These are phyloP conservation scores for Claviceps africana DNA, from an alignment of 2,329 filamentous ascomycete genomes.

Conservation along the genomic window DNA sequence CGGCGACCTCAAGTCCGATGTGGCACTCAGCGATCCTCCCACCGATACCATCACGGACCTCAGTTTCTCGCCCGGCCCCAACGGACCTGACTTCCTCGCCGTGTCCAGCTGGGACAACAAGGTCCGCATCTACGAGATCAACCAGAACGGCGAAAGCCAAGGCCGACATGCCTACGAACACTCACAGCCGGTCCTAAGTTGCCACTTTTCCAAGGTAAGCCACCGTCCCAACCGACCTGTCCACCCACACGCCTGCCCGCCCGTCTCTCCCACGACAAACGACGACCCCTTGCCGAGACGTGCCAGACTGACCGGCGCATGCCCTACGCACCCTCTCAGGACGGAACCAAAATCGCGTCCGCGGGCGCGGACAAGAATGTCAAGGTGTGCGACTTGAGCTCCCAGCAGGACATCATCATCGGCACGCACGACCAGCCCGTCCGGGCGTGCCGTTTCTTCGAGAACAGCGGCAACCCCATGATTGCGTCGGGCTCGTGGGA, in stretches of 20 bases:
- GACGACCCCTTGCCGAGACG: no score
- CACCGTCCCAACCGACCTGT: not conserved
- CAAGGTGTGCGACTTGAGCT: slow-evolving; percentile 70
- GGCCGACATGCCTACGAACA: slow-evolving; percentile 80
- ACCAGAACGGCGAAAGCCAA: slow-evolving; percentile 59
- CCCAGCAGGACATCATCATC: slow-evolving; percentile 54
- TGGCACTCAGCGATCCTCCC: slow-evolving; percentile 63
- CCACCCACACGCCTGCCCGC: no score
- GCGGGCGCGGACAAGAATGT: slow-evolving; percentile 84
- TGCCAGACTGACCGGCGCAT: not conserved
- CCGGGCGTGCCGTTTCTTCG: slow-evolving; percentile 63
- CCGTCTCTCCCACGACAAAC: no score
- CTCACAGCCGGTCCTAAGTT: slow-evolving; percentile 69
- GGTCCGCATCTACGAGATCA: slow-evolving; percentile 91
- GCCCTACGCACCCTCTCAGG: slow-evolving; percentile 35
- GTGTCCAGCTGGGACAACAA: slow-evolving; percentile 97
- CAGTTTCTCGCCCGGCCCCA: slow-evolving; percentile 55
- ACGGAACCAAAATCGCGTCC: slow-evolving; percentile 78
- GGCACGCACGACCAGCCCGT: slow-evolving; percentile 78
- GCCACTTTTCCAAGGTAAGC: slow-evolving; percentile 76
- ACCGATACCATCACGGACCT: slow-evolving; percentile 84
- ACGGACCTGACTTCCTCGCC: slow-evolving; percentile 59
- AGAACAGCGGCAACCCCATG: slow-evolving; percentile 58
- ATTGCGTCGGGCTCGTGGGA: slow-evolving; percentile 89
- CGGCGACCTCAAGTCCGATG: slow-evolving; percentile 82